These are phyloP conservation scores for Capniomyces stellatus DNA, from an alignment of 371 early-diverging fungal genomes.

Conservation along the genomic window DNA sequence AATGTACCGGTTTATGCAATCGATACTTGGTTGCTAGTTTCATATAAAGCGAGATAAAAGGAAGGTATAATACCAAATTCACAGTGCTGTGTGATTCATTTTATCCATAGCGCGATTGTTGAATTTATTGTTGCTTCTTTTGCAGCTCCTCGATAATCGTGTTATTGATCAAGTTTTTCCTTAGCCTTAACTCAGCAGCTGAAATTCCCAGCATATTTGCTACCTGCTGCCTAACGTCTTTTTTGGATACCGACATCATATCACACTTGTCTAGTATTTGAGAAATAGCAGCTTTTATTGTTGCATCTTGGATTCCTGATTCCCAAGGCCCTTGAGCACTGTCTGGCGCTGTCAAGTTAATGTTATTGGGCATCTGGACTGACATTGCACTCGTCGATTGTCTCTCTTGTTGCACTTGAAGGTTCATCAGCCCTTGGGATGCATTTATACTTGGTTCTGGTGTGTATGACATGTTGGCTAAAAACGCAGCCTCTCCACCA, in stretches of 20 bases:
- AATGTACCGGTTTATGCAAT: no score
- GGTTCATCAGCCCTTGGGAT: not conserved
- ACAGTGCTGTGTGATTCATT: no score
- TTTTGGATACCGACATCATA: conserved; percentile 64
- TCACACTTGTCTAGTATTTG: conserved; percentile 13
- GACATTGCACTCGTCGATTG: not conserved
- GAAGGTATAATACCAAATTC: no score
- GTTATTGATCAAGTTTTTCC: conserved; percentile 6
- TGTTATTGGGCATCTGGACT: not conserved
- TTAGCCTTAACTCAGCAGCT: conserved; percentile 39
- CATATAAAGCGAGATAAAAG: no score
- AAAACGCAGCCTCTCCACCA: not conserved
- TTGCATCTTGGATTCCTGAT: not conserved
- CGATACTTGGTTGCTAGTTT: no score
- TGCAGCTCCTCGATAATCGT: not conserved
- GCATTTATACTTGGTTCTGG: not conserved
- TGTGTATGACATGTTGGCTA: not conserved
- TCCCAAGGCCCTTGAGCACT: not conserved
- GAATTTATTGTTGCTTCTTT: no score
- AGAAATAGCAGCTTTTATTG: not conserved
- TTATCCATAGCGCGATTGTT: no score
- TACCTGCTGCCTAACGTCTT: conserved; percentile 50
- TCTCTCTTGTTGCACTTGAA: not conserved
- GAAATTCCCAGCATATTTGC: conserved; percentile 29
- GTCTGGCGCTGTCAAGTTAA: not conserved